Conservation (phyloP, 805 yeast genomes). For the Saccharomycopsis amapae region DNA sequence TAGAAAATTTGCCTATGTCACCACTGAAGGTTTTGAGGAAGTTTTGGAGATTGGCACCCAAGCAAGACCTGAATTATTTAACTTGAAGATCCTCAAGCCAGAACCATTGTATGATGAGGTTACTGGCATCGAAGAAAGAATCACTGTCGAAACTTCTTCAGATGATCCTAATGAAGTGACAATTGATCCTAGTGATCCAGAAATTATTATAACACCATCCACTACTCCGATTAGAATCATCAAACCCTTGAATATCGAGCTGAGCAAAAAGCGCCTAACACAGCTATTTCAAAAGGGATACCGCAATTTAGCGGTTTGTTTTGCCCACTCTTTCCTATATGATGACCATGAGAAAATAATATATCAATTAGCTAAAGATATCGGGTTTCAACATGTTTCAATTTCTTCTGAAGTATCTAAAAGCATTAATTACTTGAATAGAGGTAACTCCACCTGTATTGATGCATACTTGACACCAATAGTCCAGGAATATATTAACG, state of each 20-base stretch:
- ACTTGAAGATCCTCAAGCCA: conserved; percentile 41
- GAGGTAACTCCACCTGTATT: conserved; percentile 36
- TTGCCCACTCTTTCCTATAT: conserved; percentile 32
- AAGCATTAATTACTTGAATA: conserved; percentile 33
- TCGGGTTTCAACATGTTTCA: conserved; percentile 30
- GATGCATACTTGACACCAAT: conserved; percentile 41
- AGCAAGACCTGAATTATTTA: conserved; percentile 45
- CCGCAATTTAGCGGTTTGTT: conserved; percentile 31
- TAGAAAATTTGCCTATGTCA: conserved; percentile 38
- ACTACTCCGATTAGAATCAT: conserved; percentile 27
- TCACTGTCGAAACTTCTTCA: conserved; percentile 68
- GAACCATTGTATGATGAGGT: conserved; percentile 38
- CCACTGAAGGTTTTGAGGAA: conserved; percentile 46
- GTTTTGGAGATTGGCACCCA: conserved; percentile 46
- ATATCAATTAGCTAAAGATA: conserved; percentile 29
- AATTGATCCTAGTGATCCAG: neutral
- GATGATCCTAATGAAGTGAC: conserved; percentile 58
- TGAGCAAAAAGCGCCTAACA: conserved; percentile 22
- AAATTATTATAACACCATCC: neutral
- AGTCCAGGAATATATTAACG: conserved; percentile 34
- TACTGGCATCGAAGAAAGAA: conserved; percentile 44
- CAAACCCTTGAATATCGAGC: conserved; percentile 29
- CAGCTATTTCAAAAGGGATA: conserved; percentile 26
- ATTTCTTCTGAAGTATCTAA: conserved; percentile 33
- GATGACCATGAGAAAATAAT: conserved; percentile 33